These are phyloP conservation scores for Zygotorulaspora danielsina DNA, from an alignment of 805 yeast species.

Conservation along the genomic window DNA sequence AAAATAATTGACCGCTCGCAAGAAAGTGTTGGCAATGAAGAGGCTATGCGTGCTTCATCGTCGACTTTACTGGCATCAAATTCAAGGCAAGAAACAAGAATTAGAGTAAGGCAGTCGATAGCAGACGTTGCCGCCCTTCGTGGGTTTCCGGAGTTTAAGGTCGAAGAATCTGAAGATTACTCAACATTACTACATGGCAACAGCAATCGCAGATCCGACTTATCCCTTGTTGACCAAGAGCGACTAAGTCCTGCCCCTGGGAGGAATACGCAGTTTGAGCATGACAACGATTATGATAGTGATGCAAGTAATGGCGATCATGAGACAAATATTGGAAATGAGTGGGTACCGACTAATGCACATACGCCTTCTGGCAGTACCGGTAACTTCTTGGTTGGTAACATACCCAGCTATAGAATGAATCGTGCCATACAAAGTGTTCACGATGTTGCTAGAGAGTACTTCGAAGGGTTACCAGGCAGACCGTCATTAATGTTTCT, in stretches of 20 bases:
- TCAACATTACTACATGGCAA: conserved; percentile 1
- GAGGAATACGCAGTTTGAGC: background rate
- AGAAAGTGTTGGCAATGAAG: conserved; percentile 19
- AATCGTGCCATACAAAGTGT: conserved; percentile 29
- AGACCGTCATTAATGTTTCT: conserved; percentile 28
- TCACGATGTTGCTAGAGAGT: conserved; percentile 29
- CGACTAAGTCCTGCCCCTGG: too few species aligned
- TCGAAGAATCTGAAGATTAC: conserved; percentile 4
- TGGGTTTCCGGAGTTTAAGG: conserved; percentile 6
- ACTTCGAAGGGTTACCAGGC: conserved; percentile 29
- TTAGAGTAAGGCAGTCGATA: conserved; percentile 4
- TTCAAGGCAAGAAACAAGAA: conserved; percentile 6
- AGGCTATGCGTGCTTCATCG: conserved; percentile 13
- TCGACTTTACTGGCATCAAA: conserved; percentile 9
- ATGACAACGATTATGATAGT: background rate
- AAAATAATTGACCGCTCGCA: conserved; percentile 22
- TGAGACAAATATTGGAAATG: conserved; percentile 1
- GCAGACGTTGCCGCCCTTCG: conserved; percentile 6
- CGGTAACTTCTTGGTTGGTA: background rate
- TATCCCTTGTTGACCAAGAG: background rate
- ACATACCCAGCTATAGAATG: conserved; percentile 18
- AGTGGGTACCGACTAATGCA: background rate
- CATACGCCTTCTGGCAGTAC: background rate
- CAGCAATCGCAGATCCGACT: background rate
- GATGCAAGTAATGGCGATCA: conserved; percentile 3